Evolutionary conservation across 441 rosid species (phyloP).

Genomic region (Corymbia citriodora): DNA sequence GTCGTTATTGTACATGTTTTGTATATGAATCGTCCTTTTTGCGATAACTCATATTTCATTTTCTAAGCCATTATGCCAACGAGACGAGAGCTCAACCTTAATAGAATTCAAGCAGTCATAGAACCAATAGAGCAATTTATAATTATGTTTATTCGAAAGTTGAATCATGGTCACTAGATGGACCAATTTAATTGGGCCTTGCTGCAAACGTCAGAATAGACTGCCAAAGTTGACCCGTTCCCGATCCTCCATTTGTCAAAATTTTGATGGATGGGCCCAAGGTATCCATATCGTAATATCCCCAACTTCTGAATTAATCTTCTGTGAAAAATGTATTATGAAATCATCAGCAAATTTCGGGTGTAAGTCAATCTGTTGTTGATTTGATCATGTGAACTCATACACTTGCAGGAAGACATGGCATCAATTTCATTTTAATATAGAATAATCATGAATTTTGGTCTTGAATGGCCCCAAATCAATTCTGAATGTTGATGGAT

Average conservation of each 20-base stretch:
- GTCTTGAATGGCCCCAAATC: neutral
- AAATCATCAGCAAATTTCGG: neutral
- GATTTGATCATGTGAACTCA: neutral
- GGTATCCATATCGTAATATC: neutral
- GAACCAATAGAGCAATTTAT: neutral
- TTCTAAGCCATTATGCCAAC: neutral
- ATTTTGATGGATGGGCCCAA: too few relatives aligned
- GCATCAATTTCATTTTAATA: neutral
- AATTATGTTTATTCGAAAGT: too few relatives aligned
- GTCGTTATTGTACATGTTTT: neutral
- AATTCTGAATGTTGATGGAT: neutral
- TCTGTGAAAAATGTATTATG: neutral
- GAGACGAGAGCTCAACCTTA: neutral
- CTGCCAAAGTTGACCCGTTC: too few relatives aligned
- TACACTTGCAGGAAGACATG: neutral
- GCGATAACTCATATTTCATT: neutral
- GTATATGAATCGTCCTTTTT: neutral
- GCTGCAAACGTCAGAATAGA: too few relatives aligned
- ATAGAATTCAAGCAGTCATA: neutral
- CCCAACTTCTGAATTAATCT: neutral
- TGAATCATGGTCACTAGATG: neutral
- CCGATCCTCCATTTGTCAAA: too few relatives aligned
- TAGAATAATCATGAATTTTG: neutral
- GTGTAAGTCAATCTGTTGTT: neutral
- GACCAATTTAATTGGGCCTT: too few relatives aligned